Evolutionary conservation across 352 stramenopile species (phyloP), one percentile per base, ranked within the genome.

Genomic region (Pythium coloratum): DNA sequence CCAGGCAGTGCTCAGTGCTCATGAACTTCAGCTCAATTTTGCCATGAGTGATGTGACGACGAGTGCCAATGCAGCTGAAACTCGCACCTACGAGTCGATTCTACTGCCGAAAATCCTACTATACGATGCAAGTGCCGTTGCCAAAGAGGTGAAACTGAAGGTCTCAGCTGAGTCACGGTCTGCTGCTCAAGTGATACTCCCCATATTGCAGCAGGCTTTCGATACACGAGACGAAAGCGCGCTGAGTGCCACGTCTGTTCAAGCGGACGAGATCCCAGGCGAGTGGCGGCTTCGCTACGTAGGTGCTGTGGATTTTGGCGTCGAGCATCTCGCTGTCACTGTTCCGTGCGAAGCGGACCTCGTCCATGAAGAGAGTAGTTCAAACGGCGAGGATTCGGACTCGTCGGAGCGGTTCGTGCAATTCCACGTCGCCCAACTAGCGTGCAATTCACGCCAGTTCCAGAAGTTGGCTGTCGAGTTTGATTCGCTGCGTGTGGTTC

Each of bases 401-500:
- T 16, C n/a, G 18, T 42, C 18, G 38, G 64, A 57, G 10, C 66
- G 51, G 30, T 76, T 54, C 9, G 24, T 64, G 49, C 40, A 61
- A 44, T 10, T 56, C 7, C 28, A 13, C 50, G 55, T 13, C 6
- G 55, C 65, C n/a, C 73, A 88, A 6, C 40, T 89, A 2, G 72
- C 67, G 4, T 68, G 90, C 46, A 82, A 76, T 38, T 64, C 77
- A 12, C 71, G 74, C 9, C 84, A 92, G 60, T 85, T 90, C 12
- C 80, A 88, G 49, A 79, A 82, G 12, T 16, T 89, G 6, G 54
- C 46, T 0, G 44, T 90, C 16, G 78, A 83, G n/a, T 68, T 77
- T 13, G 59, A 77, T 5, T 53, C 65, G 0, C 4, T 82, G 12
- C 55, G 50, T 20, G 51, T 80, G 6, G 44, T 59, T 10, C 46